Conservation (phyloP, 495 filamentous ascomycete species). For the Letharia lupina region DNA sequence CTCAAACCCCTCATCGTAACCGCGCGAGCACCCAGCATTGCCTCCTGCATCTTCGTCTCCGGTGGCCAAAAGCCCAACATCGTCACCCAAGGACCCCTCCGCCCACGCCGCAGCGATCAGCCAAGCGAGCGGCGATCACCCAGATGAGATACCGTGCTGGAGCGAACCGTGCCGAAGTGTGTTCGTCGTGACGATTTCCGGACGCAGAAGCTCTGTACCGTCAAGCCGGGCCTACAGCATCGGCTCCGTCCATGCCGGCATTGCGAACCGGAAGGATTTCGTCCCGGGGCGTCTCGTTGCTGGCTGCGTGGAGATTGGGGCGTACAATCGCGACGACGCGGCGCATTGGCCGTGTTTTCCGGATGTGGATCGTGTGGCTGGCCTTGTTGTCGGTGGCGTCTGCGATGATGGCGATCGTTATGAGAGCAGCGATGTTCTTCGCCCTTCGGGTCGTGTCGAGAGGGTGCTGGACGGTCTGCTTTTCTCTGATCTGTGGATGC, state of each 20-base stretch:
- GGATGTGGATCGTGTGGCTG: slow-evolving; percentile 25
- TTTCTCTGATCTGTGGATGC: background rate
- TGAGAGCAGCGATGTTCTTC: no score
- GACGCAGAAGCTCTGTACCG: background rate
- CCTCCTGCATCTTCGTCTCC: no score
- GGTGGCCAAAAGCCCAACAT: no score
- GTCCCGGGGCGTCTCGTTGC: slow-evolving; percentile 31
- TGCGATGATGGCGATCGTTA: no score
- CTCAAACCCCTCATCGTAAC: slow-evolving; percentile 34
- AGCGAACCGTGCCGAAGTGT: slow-evolving; percentile 23
- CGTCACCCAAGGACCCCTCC: no score
- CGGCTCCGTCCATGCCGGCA: slow-evolving; percentile 25
- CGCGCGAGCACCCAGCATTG: no score
- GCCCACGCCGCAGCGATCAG: no score
- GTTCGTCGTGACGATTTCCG: background rate
- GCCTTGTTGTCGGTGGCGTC: background rate
- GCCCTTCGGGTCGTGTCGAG: background rate
- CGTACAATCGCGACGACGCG: slow-evolving; percentile 23
- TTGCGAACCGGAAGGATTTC: slow-evolving; percentile 30
- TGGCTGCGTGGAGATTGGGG: slow-evolving; percentile 20
- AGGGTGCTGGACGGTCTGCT: background rate
- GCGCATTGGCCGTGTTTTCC: slow-evolving; percentile 25
- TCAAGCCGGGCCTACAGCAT: slow-evolving; percentile 32
- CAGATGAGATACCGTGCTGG: slow-evolving; percentile 27
- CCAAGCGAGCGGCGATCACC: no score